phyloP scores from a whole-genome alignment of 2,329 filamentous ascomycete species.

The Penicillium brasilianum region DNA sequence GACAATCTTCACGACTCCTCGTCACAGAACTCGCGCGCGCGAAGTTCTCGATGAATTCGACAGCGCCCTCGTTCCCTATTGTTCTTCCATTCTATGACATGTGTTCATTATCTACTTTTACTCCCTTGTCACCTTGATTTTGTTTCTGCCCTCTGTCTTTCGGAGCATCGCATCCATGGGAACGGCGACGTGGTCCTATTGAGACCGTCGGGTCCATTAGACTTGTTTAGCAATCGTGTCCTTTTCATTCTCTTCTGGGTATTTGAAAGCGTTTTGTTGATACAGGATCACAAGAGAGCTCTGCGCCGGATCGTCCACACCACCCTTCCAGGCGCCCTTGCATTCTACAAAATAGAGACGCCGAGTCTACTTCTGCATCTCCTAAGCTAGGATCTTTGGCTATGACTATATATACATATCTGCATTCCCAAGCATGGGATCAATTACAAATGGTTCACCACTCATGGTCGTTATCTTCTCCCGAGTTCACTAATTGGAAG shows the following conservation, averaged over 20 bases:
- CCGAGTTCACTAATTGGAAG: not conserved
- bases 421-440: constrained; percentile 2
- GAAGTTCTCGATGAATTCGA: constrained; percentile 33
- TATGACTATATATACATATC: constrained; percentile 1
- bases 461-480: too few relatives aligned
- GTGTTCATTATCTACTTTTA: constrained; percentile 2
- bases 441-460: not conserved
- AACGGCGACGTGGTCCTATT: constrained; percentile 24
- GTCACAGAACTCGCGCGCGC: constrained; percentile 41
- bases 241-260: constrained; percentile 9
- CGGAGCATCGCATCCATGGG: constrained; percentile 10
- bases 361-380: not conserved
- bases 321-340: not conserved
- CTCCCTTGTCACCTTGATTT: not conserved
- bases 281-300: constrained; percentile 20
- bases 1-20: constrained; percentile 48
- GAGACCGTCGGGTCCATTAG: constrained; percentile 13
- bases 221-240: constrained; percentile 26
- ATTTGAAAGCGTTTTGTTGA: constrained; percentile 16
- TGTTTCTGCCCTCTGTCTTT: constrained; percentile 7
- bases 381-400: constrained; percentile 13
- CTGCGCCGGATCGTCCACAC: not conserved
- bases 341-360: not conserved
- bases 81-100: not conserved
- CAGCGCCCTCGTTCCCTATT: not conserved